These are phyloP conservation scores for Paradendryphiella salina DNA, from an alignment of 2,329 filamentous ascomycete species.

Conservation along the genomic window DNA sequence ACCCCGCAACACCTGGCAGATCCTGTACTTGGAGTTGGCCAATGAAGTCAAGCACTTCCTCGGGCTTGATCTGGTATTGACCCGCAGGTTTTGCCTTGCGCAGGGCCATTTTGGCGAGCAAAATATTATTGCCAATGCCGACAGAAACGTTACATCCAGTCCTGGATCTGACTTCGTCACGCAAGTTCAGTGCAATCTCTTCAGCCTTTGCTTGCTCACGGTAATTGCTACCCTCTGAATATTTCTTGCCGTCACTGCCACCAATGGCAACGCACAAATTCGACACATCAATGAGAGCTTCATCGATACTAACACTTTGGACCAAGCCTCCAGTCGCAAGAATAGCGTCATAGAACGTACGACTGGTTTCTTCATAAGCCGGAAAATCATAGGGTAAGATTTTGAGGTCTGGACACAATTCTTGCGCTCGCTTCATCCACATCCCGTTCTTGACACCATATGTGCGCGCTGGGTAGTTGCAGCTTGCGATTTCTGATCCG, in stretches of 20 bases:
- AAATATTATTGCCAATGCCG: slow-evolving; percentile 86
- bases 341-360: slow-evolving; percentile 83
- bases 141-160: slow-evolving; percentile 90
- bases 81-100: slow-evolving; percentile 93
- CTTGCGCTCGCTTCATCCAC: slow-evolving; percentile 94
- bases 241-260: slow-evolving; percentile 66
- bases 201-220: slow-evolving; percentile 80
- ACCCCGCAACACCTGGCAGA: slow-evolving; percentile 89
- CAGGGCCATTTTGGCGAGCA: slow-evolving; percentile 88
- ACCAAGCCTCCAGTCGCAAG: slow-evolving; percentile 78
- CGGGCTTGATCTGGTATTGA: slow-evolving; percentile 83
- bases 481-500: slow-evolving; percentile 94
- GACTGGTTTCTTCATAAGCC: slow-evolving; percentile 89
- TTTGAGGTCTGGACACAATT: slow-evolving; percentile 82
- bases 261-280: slow-evolving; percentile 66
- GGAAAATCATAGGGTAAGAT: slow-evolving; percentile 95
- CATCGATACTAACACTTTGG: slow-evolving; percentile 96
- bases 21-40: slow-evolving; percentile 76
- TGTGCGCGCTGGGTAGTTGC: slow-evolving; percentile 87
- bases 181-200: slow-evolving; percentile 67
- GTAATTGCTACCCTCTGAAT: slow-evolving; percentile 70
- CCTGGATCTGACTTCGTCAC: slow-evolving; percentile 69
- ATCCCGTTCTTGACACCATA: slow-evolving; percentile 96
- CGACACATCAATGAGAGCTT: slow-evolving; percentile 86
- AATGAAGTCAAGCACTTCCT: slow-evolving; percentile 75